Conservation (phyloP, 2,329 filamentous ascomycete species). For the Calonectria fujianensis region DNA sequence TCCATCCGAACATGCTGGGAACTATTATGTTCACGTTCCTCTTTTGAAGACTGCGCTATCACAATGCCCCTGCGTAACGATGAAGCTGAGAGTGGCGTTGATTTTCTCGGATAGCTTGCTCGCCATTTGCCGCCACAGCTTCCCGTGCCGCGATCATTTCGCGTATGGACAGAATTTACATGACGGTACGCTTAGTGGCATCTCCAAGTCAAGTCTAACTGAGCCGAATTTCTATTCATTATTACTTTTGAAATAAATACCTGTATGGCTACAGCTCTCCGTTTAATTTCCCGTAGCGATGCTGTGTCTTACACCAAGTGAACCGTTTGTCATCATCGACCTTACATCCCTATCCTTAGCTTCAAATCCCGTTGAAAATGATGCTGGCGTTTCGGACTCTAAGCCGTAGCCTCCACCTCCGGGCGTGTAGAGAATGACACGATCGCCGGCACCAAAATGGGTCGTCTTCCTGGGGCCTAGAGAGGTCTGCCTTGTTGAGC, state of each 20-base stretch:
- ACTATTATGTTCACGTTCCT: no score
- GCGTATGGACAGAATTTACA: no score
- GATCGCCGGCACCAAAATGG: conserved; percentile 49
- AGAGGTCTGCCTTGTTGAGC: conserved; percentile 57
- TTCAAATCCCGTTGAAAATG: not conserved
- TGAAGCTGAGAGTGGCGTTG: not conserved
- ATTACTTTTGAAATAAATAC: no score
- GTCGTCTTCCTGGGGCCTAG: conserved; percentile 50
- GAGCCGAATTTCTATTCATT: not conserved
- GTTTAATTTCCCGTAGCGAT: not conserved
- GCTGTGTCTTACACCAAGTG: not conserved
- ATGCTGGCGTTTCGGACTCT: not conserved
- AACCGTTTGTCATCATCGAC: conserved; percentile 9
- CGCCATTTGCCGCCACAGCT: not conserved
- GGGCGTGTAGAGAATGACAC: conserved; percentile 53
- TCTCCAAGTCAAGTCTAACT: no score
- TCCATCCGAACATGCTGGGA: no score
- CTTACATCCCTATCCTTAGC: not conserved
- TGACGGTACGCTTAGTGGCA: no score
- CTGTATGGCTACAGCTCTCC: no score
- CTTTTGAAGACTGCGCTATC: no score
- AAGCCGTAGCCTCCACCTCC: conserved; percentile 54
- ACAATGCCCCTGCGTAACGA: no score
- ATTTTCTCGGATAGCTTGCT: not conserved
- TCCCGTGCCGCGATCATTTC: no score